Evolutionary conservation across 371 early-diverging fungal genomes (phyloP).

Genomic region (Lichtheimia ornata): DNA sequence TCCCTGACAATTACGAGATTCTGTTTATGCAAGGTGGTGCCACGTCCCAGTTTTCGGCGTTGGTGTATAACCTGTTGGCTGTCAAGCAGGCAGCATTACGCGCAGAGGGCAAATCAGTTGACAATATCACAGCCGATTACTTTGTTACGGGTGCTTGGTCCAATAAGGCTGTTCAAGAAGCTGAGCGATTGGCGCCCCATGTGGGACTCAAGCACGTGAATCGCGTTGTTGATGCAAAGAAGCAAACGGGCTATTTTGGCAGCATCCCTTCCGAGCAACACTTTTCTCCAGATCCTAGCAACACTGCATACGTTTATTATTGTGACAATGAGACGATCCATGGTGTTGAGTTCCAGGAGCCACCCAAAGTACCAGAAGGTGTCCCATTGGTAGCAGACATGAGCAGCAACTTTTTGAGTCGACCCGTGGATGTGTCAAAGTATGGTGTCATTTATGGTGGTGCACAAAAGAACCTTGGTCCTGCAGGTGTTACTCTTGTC

Average conservation of each 20-base stretch:
- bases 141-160: slow-evolving; percentile 96
- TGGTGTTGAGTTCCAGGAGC: slow-evolving; percentile 83
- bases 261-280: slow-evolving; percentile 61
- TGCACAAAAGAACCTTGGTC: slow-evolving; percentile 98
- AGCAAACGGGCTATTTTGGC: slow-evolving; percentile 51
- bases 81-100: slow-evolving; percentile 57
- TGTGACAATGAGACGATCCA: slow-evolving; percentile 98
- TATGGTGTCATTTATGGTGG: slow-evolving; percentile 93
- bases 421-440: slow-evolving; percentile 79
- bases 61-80: slow-evolving; percentile 86
- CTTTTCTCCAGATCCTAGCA: slow-evolving; percentile 58
- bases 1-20: slow-evolving; percentile 89
- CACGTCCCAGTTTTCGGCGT: slow-evolving; percentile 87
- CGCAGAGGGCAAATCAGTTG: slow-evolving; percentile 20
- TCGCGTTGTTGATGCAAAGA: slow-evolving; percentile 64
- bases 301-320: slow-evolving; percentile 88
- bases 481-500: slow-evolving; percentile 91
- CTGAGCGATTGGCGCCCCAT: slow-evolving; percentile 68
- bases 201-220: slow-evolving; percentile 54
- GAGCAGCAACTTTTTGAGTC: slow-evolving; percentile 91
- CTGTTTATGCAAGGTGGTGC: slow-evolving; percentile 97
- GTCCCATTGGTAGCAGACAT: slow-evolving; percentile 95
- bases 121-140: slow-evolving; percentile 74
- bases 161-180: slow-evolving; percentile 86
- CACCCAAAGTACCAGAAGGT: slow-evolving; percentile 58